Evolutionary conservation across 2,329 filamentous ascomycete species (phyloP), one percentile per base, ranked within the genome.

Genomic region (Ceratocystis variospora): DNA sequence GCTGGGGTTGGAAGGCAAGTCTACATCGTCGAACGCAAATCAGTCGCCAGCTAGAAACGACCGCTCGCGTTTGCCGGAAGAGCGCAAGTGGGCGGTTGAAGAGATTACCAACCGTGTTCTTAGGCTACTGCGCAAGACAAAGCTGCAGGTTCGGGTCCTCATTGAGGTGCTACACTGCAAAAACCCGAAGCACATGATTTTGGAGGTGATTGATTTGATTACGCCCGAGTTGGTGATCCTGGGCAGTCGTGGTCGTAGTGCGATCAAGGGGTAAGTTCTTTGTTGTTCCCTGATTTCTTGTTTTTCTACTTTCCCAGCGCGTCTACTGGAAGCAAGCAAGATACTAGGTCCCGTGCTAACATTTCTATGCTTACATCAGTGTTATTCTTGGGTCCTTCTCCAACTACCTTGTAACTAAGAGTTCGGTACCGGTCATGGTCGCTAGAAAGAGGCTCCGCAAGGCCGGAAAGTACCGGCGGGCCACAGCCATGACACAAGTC

Each of bases 161-260:
- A 87, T 99, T 44, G 94, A 99, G 76, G 93, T 97, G 33, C 87
- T 99, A 70, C 94, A 97, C 76, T 97, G 94, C 86, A 97, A 96
- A 80, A 96, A 89, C 72, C 91, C 94, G 3, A 93, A 94, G 75
- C 92, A 96, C 74, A 82, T 97, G 78, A 91, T 99, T 70, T 96
- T 91, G 0, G 94, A 97, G 78, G 91, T 96, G 77, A 97, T 99
- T 75, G 94, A 99, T 74, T 84, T 90, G 69, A 83, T 97, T 64
- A 89, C 88, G 70, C 94, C 94, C 3, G 97, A 93, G 0, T 79
- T 99, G 68, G 93, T 96, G 22, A 90, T 99, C 70, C 84, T 97
- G 67, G 94, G 94, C 62, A 96, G 91, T 69, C 83, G 94, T 71
- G 94, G 94, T 37, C 85, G 92, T 70, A 96, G 90, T 75, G 90